phyloP scores from a whole-genome alignment of 2,329 filamentous ascomycete genomes.

The Fusarium tricinctum region DNA sequence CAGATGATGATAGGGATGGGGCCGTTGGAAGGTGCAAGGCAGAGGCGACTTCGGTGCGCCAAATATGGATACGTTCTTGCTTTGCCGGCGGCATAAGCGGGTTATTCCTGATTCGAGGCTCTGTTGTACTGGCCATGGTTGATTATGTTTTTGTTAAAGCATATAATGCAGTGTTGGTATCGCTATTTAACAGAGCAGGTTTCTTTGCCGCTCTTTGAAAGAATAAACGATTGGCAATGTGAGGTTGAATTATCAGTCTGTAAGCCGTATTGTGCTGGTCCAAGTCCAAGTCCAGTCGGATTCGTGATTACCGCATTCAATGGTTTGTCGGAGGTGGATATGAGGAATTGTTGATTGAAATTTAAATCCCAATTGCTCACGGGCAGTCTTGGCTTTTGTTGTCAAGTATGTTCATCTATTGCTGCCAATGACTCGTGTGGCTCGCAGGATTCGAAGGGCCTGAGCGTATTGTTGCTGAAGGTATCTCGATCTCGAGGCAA shows the following conservation, averaged over 20 bases:
- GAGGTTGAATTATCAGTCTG: constrained; percentile 2
- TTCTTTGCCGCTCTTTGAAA: background rate
- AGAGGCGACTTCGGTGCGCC: constrained; percentile 64
- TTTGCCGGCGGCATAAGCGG: constrained; percentile 53
- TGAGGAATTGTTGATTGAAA: constrained; percentile 3
- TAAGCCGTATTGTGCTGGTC: constrained; percentile 15
- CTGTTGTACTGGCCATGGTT: constrained; percentile 28
- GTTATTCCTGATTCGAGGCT: constrained; percentile 28
- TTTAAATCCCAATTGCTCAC: background rate
- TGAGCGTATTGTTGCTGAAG: constrained; percentile 15
- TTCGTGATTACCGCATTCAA: constrained; percentile 9
- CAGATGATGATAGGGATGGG: constrained; percentile 50
- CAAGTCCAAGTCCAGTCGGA: constrained; percentile 24
- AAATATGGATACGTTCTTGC: constrained; percentile 62
- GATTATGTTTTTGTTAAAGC: constrained; percentile 4
- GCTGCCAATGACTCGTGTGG: constrained; percentile 30
- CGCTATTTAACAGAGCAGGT: background rate
- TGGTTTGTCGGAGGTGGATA: background rate
- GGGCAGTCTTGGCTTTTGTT: constrained; percentile 10
- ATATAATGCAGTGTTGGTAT: background rate
- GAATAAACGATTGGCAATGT: constrained; percentile 4
- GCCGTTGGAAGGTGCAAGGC: constrained; percentile 52
- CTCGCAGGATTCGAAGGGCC: background rate
- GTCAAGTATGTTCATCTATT: constrained; percentile 22
- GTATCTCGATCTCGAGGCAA: constrained; percentile 13